phyloP scores from a whole-genome alignment of 805 yeast species.

The Clavispora asparagi region DNA sequence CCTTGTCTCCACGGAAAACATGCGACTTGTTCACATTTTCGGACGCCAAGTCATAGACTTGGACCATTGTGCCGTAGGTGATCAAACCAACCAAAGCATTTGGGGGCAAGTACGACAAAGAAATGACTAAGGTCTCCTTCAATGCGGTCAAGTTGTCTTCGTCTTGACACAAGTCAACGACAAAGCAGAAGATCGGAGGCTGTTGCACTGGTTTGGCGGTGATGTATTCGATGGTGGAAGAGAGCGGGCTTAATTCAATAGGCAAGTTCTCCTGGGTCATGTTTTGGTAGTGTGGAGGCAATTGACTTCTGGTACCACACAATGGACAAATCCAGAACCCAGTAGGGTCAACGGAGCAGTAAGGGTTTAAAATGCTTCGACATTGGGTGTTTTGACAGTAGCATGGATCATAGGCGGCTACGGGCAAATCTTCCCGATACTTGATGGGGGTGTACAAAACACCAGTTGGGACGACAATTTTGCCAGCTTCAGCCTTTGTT shows the following conservation, averaged over 20 bases:
- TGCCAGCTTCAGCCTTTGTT: constrained; percentile 81
- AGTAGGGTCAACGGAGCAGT: constrained; percentile 71
- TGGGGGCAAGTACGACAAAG: constrained; percentile 79
- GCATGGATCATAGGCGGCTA: constrained; percentile 83
- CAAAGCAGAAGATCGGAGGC: constrained; percentile 84
- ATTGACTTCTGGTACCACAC: constrained; percentile 70
- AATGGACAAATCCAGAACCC: constrained; percentile 86
- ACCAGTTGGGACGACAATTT: constrained; percentile 91
- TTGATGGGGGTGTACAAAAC: constrained; percentile 93
- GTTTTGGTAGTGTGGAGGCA: constrained; percentile 78
- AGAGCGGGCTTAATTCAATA: constrained; percentile 61
- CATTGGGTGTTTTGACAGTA: constrained; percentile 73
- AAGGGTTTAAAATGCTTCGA: constrained; percentile 83
- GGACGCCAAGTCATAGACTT: constrained; percentile 74
- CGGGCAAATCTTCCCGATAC: constrained; percentile 66
- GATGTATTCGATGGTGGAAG: constrained; percentile 81
- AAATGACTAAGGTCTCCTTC: constrained; percentile 72
- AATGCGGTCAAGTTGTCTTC: constrained; percentile 79
- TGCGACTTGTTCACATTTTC: constrained; percentile 66
- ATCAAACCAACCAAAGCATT: constrained; percentile 84
- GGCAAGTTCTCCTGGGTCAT: constrained; percentile 76
- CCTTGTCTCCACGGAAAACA: constrained; percentile 87
- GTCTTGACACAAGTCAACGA: constrained; percentile 86
- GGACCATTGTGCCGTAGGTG: constrained; percentile 86
- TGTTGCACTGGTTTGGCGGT: constrained; percentile 72